Percentiles rank a stretch among this genome's conserved stretches.
These are phyloP conservation scores for Protea cynaroides DNA, from an alignment of 164 flowering plant genomes.

Conservation along the genomic window DNA sequence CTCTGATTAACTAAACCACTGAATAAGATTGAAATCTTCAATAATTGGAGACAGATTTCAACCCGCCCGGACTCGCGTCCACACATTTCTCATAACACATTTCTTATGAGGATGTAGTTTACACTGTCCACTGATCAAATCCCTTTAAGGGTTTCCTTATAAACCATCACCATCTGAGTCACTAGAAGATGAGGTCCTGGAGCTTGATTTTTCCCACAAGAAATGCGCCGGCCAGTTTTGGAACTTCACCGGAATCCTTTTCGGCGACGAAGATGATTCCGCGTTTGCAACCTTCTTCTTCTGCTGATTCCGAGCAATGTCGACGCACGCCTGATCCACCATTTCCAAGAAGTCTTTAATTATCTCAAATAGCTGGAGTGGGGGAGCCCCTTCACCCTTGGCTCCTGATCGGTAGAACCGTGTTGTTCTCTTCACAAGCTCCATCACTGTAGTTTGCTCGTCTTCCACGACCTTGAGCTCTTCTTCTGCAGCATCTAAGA, in stretches of 20 bases:
- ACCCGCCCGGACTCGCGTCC: too few relatives aligned
- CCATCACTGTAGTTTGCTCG: conserved; percentile 58
- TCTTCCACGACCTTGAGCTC: conserved; percentile 51
- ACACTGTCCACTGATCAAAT: too few relatives aligned
- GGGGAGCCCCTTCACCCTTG: conserved; percentile 34
- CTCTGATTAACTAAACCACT: too few relatives aligned
- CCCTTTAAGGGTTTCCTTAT: conserved; percentile 3
- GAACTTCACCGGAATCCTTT: conserved; percentile 25
- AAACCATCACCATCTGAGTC: conserved; percentile 45
- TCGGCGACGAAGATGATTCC: conserved; percentile 24
- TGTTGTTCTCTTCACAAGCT: conserved; percentile 58
- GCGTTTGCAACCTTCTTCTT: conserved; percentile 27
- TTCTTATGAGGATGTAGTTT: too few relatives aligned
- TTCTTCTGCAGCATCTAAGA: conserved; percentile 49
- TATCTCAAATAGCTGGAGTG: conserved; percentile 56
- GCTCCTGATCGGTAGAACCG: conserved; percentile 74
- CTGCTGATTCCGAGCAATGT: conserved; percentile 45
- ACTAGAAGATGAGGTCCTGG: conserved; percentile 26
- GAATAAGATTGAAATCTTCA: too few relatives aligned
- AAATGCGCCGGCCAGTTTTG: conserved; percentile 46
- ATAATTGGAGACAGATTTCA: too few relatives aligned
- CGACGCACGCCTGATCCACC: conserved; percentile 67
- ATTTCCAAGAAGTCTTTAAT: conserved; percentile 61
- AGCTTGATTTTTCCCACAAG: conserved; percentile 28
- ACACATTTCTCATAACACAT: too few relatives aligned